Evolutionary conservation across 106 monocot genomes (phyloP).

Genomic region (Apostasia shenzhenica): DNA sequence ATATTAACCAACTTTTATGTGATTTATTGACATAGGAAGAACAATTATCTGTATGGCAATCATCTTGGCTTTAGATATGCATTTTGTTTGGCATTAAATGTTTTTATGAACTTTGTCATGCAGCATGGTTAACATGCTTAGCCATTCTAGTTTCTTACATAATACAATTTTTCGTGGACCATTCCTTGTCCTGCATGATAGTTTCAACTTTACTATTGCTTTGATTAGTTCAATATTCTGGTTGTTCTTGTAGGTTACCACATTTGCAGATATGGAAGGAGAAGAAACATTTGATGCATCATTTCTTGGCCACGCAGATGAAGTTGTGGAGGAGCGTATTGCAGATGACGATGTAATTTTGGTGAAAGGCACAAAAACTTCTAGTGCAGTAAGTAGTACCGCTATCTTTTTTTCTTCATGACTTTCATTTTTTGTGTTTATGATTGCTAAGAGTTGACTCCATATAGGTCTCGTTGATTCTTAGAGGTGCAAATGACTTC

Average conservation of each 20-base stretch:
- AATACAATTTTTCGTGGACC: background rate
- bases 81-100: background rate
- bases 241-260: conserved; percentile 46
- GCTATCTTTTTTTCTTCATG: background rate
- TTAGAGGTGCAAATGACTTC: conserved; percentile 95
- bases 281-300: conserved; percentile 94
- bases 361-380: conserved; percentile 91
- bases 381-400: conserved; percentile 69
- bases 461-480: conserved; percentile 77
- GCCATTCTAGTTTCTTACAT: background rate
- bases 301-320: conserved; percentile 81
- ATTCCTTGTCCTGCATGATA: background rate
- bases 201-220: background rate
- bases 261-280: conserved; percentile 99
- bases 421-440: background rate
- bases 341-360: conserved; percentile 93
- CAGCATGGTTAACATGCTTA: background rate
- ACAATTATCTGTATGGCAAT: too few species aligned
- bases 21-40: too few species aligned
- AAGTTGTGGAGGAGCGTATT: conserved; percentile 90
- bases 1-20: too few species aligned
- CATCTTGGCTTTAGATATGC: background rate
- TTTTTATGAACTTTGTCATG: background rate
- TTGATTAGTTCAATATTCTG: background rate
- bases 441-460: conserved; percentile 1